Evolutionary conservation across 345 rosid genomes (phyloP), one percentile per base, ranked within the genome.

Genomic region (Salix udensis): DNA sequence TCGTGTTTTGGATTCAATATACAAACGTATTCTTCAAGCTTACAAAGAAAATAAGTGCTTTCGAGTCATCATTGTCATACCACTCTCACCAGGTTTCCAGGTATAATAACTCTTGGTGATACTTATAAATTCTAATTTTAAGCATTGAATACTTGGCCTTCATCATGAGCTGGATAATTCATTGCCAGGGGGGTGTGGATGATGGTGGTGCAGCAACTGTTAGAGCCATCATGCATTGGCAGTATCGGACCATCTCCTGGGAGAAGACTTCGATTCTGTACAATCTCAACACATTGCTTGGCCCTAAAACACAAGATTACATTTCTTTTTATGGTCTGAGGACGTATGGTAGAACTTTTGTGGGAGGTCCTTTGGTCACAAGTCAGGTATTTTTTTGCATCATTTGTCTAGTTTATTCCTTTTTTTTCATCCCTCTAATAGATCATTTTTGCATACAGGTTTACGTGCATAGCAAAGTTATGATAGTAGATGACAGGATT

Each of bases 71-170:
- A 50, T 95, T 73, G 90, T 92, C 83, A 71, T 92, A 76, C 98
- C 98, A 1, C 96, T 95, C 77, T 77, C 89, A 73, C 97, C 98
- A 74, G 98, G 98, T 65, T 95, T 95, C 88, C 97, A 95, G 96
- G 98, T 94, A 74, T 26, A 24, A 24, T 26, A 24, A 30, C 42
- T 19, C 52, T 50, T 44, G 11, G 34, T 67, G 24, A 4, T 72
- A 12, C 39, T 65, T 39, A 53, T 44, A 55, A 39, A 8, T 66
- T 55, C 67, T 46, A 13, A 30, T 48, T 73, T 53, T 10, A 48
- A 68, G 24, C 11, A 4, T n/a, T 34, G 50, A 48, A 65, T 68
- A 61, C 65, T 40, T 37, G 37, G 67, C 19, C 52, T 52, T 71
- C 14, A 18, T 60, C 37, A 23, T 71, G 66, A 40, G 23, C 65